Base-by-base conservation (phyloP, 2,329 filamentous ascomycete genomes). In the Diplodia intermedia region DNA sequence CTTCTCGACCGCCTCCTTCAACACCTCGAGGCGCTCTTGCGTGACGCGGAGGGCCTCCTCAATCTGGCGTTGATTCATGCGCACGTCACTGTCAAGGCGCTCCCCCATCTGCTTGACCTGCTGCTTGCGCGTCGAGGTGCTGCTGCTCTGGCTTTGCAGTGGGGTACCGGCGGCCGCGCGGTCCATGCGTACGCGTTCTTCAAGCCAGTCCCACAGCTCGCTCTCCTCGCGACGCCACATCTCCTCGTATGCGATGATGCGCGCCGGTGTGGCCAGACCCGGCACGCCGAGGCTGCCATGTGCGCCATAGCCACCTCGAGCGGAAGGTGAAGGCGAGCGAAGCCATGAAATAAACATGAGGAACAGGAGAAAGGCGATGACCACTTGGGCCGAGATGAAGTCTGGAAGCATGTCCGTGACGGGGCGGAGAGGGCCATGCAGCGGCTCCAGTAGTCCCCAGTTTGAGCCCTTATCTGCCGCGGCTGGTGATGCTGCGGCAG, bases 121-220 rank as follows among this genome's bases (percentile, higher is more conserved):
- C 74, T 71, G 75, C 71, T 69, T 79, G 74, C 62, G 62, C 50
- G 52, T 55, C 50, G 62, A 67, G 20, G 65, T 40, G 31, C 56
- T 54, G 47, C 54, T 54, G 47, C 54, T 12, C 29, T 56, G 57
- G n/a, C 57, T 38, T 20, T 47, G 50, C 40, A 68, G 29, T 26
- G 55, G 57, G 29, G 31, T 62, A 12, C 52, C 53, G n/a, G 40
- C 40, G 38, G 78, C 73, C 57, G 82, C 75, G 4, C 83, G 82
- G 67, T 93, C 90, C 76, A 95, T 82, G 2, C 92, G 91, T 1
- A 93, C 89, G 20, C 94, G 86, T 73, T 97, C 92, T 78, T 97
- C 94, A 4, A 97, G 82, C 94, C 94, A 97, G 68, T 92, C 90
- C 94, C 94, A 97, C 11, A 97, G 82, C 73, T 95, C 92, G 71